Evolutionary conservation across 2,329 filamentous ascomycete species (phyloP).

Genomic region (Alternaria triticimaculans): DNA sequence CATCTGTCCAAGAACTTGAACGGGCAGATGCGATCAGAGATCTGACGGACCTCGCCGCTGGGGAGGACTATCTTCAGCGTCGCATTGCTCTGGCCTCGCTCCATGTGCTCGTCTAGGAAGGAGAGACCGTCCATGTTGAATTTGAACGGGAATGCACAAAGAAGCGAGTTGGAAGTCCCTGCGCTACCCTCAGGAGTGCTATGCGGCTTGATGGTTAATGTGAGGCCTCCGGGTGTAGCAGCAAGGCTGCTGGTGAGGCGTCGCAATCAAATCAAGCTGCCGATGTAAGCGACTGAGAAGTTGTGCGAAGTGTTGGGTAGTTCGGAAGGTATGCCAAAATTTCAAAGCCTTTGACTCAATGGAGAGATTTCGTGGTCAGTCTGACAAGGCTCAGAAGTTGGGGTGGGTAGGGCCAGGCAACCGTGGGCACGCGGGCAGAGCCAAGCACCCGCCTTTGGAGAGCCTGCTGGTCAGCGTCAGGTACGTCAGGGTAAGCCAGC

Average conservation of each 20-base stretch:
- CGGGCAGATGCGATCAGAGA: constrained; percentile 42
- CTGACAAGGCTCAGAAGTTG: constrained; percentile 17
- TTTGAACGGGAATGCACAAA: not conserved
- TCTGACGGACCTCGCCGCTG: constrained; percentile 38
- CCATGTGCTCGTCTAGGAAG: constrained; percentile 25
- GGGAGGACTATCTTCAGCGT: constrained; percentile 43
- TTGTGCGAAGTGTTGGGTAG: not conserved
- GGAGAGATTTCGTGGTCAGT: not conserved
- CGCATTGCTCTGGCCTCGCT: constrained; percentile 25
- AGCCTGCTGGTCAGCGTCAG: not conserved
- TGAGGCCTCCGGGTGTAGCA: not conserved
- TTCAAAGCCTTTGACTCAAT: not conserved
- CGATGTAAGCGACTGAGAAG: not conserved
- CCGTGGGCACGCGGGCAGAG: constrained; percentile 4
- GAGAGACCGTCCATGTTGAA: constrained; percentile 31
- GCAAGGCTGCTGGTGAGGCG: constrained; percentile 2
- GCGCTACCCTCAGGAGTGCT: not conserved
- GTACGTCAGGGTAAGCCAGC: not conserved
- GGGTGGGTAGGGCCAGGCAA: constrained; percentile 19
- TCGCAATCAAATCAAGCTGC: constrained; percentile 10
- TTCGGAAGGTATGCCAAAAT: not conserved
- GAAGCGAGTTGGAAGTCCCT: not conserved
- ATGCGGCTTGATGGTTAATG: not conserved
- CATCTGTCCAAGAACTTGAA: constrained; percentile 44
- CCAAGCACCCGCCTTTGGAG: not conserved